Evolutionary conservation across 257 asterid genomes (phyloP), one percentile per base, ranked within the genome.

Genomic region (Capsicum baccatum): DNA sequence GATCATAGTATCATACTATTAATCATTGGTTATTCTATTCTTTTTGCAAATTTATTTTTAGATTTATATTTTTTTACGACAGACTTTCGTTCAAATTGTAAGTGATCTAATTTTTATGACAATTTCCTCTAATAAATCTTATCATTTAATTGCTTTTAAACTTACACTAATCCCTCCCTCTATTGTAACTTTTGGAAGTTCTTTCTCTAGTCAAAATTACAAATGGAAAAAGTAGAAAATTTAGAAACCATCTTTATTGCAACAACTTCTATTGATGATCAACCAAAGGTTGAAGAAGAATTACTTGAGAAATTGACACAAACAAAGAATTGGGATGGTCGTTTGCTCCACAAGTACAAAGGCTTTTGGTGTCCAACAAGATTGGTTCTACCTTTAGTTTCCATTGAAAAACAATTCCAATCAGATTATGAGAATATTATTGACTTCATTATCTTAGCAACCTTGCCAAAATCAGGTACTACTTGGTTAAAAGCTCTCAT

Each of bases 401-500:
- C 50, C 70, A 56, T 26, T 17, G 83, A 80, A 47, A 85, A 44
- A 21, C 33, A 68, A 78, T 79, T 87, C 10, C 70, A 78, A 12
- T 66, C 86, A 6, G 19, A 84, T 9, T 83, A 88, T 67, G 78
- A 39, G 26, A 39, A 39, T 68, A 39, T 58, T 58, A 58, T 16
- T 68, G 76, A 8, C 52, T 68, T 39, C 26, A 54, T 82, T 8
- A 70, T 88, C 21, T 52, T 86, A 4, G 85, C 89, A 4, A 84
- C 85, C 47, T 55, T 83, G 83, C 91, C 91, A 1, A 89, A 85
- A 89, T 48, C 88, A 19, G 87, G 89, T 6, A 86, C 91, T 50
- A 89, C 87, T 37, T 86, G 89, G 89, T 69, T 88, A 13, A 88
- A 86, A 50, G 85, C 87, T 55, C 86, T 88, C 17, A 16, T 60